Evolutionary conservation across 768 basidiomycete species (phyloP), one percentile per base, ranked within the genome.

Genomic region (Strobilomyces echinocephalus): DNA sequence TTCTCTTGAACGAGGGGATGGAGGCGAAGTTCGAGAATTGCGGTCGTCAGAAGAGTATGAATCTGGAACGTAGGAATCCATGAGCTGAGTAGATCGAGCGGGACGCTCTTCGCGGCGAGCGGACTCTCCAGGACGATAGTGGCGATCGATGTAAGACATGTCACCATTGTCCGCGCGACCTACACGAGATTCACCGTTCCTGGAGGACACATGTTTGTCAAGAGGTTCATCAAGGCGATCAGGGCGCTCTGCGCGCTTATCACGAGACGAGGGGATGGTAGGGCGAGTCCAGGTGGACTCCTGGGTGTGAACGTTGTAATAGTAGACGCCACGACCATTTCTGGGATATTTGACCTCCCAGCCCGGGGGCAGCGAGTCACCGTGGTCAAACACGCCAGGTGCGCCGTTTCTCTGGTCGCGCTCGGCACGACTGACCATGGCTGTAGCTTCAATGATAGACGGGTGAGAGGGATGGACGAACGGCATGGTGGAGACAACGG

Each of bases 261-360:
- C 70, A 30, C 62, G 67, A 46, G 59, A 49, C 21, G 60, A 35
- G 54, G 62, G 59, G 59, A 64, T 70, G 62, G 73, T 72, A 52
- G 83, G 84, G 53, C 73, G 73, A 42, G 67, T 72, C 85, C 86
- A 86, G 4, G 80, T 81, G 20, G 79, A 79, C 63, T 80, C 72
- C 46, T 78, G 66, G 7, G 83, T 84, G 56, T 73, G 74, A 42
- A 64, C 62, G 58, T 86, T 85, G 59, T 82, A 84, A 59, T 80
- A 85, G 59, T 86, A 85, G 5, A 66, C 62, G 18, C 76, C 74
- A 16, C 70, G 70, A 10, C 77, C 79, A 47, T 66, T 77, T 56
- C 81, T 71, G 33, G 84, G 74, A 54, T 73, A 62, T 56, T 82
- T 78, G 54, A 74, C 57, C 69, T 87, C 85, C 85, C 85, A 85